Base-by-base conservation (phyloP, 1,139 yeast species). In the Suhomyces kunorum region DNA sequence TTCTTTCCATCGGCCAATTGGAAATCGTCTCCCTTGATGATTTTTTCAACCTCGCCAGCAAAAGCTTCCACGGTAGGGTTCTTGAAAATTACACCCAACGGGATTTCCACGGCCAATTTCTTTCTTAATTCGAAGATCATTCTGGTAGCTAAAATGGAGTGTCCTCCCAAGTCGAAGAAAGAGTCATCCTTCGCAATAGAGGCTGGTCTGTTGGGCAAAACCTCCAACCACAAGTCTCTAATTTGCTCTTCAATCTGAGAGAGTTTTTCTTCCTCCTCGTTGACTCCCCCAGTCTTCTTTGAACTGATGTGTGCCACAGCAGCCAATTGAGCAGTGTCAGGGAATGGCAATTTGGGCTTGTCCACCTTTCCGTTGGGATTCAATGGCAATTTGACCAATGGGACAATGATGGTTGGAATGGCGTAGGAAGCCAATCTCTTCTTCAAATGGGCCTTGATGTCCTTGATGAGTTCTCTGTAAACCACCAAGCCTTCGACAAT, bases 311-410 rank as follows among this genome's bases (percentile, higher is more conserved):
- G 62, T 5, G 89, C 75, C 31, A 83, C 92, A 11, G 81, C 78
- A 17, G 80, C 78, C 48, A 92, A 71, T 64, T 90, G 97, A 22
- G 86, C 92, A 27, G 88, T 77, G 45, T 87, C 88, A 40, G 99
- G 99, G 78, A 87, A 88, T 38, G 97, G 98, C 50, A 92, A 73
- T 56, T 92, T 90, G 27, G 98, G 98, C 67, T 94, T 94, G 66
- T 94, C 99, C 39, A 94, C 89, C 66, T 94, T 94, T 56, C 99
- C 99, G 60, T 94, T 94, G 43, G 99, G 99, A 64, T 94, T 94
- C 64, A 94, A 73, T 14, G 98, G 98, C 58, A 94, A 69, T 58
- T 81, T 83, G 23, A 76, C 74, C 70, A 94, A 73, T 19, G 97
- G 98, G 38, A 94, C 92, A 56, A 92, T 82, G 31, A 92, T 74